Conservation (phyloP, 768 basidiomycete genomes). For the Tricholoma flavovirens region DNA sequence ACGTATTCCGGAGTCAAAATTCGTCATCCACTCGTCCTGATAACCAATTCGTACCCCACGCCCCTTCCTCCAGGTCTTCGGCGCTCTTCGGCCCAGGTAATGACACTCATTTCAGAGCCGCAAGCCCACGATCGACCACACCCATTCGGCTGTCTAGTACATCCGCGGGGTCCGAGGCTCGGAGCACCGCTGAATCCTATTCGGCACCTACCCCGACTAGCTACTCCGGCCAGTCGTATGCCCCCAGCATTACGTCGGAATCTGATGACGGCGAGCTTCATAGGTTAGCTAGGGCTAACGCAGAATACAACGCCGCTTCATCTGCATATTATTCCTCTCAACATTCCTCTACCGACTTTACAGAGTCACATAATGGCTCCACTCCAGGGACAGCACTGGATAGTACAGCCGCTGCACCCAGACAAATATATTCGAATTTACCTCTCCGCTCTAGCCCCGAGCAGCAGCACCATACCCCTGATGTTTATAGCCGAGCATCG, state of each 20-base stretch:
- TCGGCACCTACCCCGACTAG: background rate
- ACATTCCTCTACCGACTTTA: background rate
- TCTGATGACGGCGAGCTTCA: conserved; percentile 37
- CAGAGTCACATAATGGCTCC: background rate
- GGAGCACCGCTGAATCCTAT: background rate
- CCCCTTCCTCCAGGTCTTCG: conserved; percentile 5
- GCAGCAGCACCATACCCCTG: conserved; percentile 9
- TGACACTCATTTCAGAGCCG: conserved; percentile 1
- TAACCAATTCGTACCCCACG: conserved; percentile 3
- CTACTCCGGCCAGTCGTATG: conserved; percentile 9
- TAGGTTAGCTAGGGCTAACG: conserved; percentile 34
- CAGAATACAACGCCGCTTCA: conserved; percentile 35
- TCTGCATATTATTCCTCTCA: conserved; percentile 26
- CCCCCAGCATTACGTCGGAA: conserved; percentile 26
- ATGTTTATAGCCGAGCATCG: background rate
- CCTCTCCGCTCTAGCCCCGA: conserved; percentile 17
- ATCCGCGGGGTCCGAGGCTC: conserved; percentile 8
- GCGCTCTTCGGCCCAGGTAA: background rate
- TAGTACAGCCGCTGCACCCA: background rate
- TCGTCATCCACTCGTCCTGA: conserved; percentile 4
- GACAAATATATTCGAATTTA: conserved; percentile 12
- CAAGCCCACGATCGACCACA: conserved; percentile 7
- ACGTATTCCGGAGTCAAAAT: conserved; percentile 15
- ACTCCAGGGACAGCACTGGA: background rate
- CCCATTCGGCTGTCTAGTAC: conserved; percentile 4